Conservation (phyloP, 208 protist species). For the Acanthamoeba triangularis region DNA sequence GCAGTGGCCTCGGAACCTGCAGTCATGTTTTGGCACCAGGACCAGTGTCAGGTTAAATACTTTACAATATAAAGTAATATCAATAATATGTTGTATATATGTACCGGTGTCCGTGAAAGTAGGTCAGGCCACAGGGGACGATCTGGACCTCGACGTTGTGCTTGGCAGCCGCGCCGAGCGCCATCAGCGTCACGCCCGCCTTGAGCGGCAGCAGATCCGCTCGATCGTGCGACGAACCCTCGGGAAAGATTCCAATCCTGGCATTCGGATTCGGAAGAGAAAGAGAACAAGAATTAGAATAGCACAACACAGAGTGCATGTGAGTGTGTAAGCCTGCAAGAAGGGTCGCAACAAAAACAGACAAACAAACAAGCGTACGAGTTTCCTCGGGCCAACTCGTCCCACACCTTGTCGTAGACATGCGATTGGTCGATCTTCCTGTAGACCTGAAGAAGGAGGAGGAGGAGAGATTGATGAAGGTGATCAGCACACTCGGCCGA, state of each 20-base stretch:
- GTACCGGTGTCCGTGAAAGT: conserved; percentile 87
- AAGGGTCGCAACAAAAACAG: no score
- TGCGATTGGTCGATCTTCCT: conserved; percentile 46
- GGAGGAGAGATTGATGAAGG: no score
- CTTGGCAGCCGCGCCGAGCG: conserved; percentile 92
- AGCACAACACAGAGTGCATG: no score
- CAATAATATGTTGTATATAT: no score
- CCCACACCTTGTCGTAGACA: conserved; percentile 62
- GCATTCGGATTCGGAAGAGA: no score
- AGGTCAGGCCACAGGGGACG: conserved; percentile 95
- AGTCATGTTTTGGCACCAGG: no score
- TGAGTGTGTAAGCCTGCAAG: no score
- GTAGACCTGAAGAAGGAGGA: not conserved
- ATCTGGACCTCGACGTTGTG: conserved; percentile 93
- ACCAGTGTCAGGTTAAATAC: no score
- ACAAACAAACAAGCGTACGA: no score
- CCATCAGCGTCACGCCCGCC: conserved; percentile 96
- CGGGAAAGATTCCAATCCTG: conserved; percentile 97
- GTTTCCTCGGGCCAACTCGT: not conserved
- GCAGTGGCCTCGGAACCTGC: not conserved
- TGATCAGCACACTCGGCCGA: no score
- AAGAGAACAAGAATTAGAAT: no score
- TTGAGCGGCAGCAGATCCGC: conserved; percentile 97
- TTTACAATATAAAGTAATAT: no score
- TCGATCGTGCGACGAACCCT: conserved; percentile 96